Evolutionary conservation across 345 rosid genomes (phyloP), one percentile per base, ranked within the genome.

Genomic region (Lumnitzera littorea): DNA sequence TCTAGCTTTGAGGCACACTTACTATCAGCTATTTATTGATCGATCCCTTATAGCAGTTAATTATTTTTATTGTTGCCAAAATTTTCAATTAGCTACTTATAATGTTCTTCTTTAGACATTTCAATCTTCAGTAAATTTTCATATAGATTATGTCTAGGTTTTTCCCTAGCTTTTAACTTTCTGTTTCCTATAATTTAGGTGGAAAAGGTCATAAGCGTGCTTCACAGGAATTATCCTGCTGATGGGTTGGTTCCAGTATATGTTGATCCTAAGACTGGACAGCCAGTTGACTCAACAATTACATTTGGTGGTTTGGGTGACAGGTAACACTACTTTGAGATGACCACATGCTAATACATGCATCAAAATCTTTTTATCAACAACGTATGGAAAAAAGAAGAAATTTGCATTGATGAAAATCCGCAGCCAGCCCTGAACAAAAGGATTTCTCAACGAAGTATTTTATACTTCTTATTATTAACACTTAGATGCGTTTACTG

Each of bases 261-360:
- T 68, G 78, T 95, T 56, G 75, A 69, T 80, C 97, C 96, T 36
- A 60, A 79, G 2, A 82, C 73, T 23, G 96, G 77, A 54, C 63
- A 63, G 46, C 70, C 89, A 62, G 68, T 91, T 2, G 74, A 74
- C 78, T 76, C 97, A 0, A 73, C 81, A 47, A 83, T 88, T 50
- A 91, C 99, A 58, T 95, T 95, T 72, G 99, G 99, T 75, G 99
- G 87, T 61, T 71, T 81, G 95, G 99, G 99, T 63, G 97, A 95
- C 66, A 95, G 99, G 99, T 95, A 73, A 54, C 52, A 23, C 2
- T 24, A 23, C 36, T 67, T 24, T 53, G 57, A 13, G 43, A 9
- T 36, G 43, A 36, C 43, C 43, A 36, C 43, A 3, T 27, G 31
- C 31, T 36, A 9, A 36, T 36, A 5, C 11, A 36, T 36, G 5